Evolutionary conservation across 208 protist species (phyloP), one percentile per base, ranked within the genome.

Genomic region (Wallacemonas sp.): DNA sequence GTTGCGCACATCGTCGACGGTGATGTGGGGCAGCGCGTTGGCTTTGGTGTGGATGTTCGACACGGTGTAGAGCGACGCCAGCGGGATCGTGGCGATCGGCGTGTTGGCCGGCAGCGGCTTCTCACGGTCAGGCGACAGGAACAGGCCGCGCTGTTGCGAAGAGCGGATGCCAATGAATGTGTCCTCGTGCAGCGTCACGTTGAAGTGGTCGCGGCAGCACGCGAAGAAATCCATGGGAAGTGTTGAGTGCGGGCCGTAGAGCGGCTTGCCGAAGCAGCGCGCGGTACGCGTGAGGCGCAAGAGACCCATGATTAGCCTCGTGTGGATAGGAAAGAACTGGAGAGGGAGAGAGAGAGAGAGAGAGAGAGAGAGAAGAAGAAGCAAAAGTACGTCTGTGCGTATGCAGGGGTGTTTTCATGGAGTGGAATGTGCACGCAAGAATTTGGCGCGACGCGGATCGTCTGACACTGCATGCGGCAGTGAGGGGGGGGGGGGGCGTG

Each of bases 91-190:
- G 59, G 82, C 86, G 39, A 96, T 79, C 7, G 84, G 80, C 49
- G 46, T 61, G 75, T 96, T 96, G n/a, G 89, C 70, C n/a, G 73
- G 65, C 25, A 93, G 49, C 4, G 80, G 75, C 29, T 61, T 36
- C 7, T 26, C 39, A 25, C 70, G 67, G 18, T 50, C 46, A 23
- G 25, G 48, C 0, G 52, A 33, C 22, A 94, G 74, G 59, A 96
- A 96, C 14, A 96, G 74, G 25, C 91, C 91, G 36, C 91, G 80
- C 36, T 86, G 74, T 68, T 96, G 91, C 18, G 91, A 96, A 1
- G 79, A 82, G 23, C 91, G 86, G 16, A 89, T 76, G 49, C 91
- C 91, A 57, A 96, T 91, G 72, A 87, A 96, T 11, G 81, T 89
- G 10, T 83, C 74, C 49, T 88, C 67, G 66, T 96, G 86, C 11